Evolutionary conservation across 306 rosid genomes (phyloP).

Genomic region (Spatholobus suberectus): DNA sequence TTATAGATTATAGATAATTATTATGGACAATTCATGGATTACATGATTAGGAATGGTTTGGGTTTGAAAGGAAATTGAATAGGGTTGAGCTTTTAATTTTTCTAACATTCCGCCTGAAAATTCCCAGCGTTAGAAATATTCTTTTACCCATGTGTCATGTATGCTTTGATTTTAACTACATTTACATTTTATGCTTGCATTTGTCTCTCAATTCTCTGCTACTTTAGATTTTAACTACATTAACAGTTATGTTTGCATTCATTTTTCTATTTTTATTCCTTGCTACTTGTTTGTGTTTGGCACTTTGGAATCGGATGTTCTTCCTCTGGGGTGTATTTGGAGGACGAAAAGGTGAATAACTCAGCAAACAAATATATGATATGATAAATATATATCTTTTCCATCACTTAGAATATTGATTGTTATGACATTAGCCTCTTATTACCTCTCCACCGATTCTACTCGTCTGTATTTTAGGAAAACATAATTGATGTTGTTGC

Average conservation of each 20-base stretch:
- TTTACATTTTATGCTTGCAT: not conserved
- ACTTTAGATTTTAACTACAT: not conserved
- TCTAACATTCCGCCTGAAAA: constrained; percentile 44
- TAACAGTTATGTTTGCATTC: not conserved
- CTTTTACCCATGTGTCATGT: not conserved
- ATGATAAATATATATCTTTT: not conserved
- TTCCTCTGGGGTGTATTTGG: constrained; percentile 44
- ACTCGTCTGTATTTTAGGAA: not conserved
- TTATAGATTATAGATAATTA: too few relatives aligned
- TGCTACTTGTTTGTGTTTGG: not conserved
- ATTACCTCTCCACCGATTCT: not conserved
- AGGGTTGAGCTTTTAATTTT: constrained; percentile 46
- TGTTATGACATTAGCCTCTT: not conserved
- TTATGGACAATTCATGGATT: constrained; percentile 35
- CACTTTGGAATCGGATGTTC: constrained; percentile 17
- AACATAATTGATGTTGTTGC: constrained; percentile 6
- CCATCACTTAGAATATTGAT: not conserved
- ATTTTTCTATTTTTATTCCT: too few relatives aligned
- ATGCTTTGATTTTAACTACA: not conserved
- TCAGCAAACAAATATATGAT: constrained; percentile 8
- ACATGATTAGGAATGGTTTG: constrained; percentile 45
- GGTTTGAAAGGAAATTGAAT: constrained; percentile 41
- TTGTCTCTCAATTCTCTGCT: not conserved
- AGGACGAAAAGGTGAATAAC: constrained; percentile 8
- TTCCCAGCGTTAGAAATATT: constrained; percentile 31